Evolutionary conservation across 2,329 filamentous ascomycete species (phyloP).

Genomic region (Sporothrix mexicana): DNA sequence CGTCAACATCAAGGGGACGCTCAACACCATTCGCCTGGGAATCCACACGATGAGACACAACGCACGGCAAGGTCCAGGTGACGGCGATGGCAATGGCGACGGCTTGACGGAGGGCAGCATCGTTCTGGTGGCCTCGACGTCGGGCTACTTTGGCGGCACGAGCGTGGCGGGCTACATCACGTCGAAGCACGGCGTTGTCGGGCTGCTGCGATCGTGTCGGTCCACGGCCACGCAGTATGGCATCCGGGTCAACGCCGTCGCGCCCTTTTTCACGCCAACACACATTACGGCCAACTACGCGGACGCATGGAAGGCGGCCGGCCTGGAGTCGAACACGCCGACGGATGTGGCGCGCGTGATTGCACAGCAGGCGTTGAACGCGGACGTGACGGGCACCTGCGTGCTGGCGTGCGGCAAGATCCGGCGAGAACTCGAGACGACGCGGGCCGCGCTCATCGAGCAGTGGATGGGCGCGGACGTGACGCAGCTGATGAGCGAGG

Average conservation of each 20-base stretch:
- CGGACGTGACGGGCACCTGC: constrained; percentile 41
- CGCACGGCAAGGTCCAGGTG: neutral
- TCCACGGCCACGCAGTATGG: constrained; percentile 41
- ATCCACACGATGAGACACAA: constrained; percentile 42
- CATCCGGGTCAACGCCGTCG: constrained; percentile 51
- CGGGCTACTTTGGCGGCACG: constrained; percentile 41
- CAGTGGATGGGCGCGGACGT: constrained; percentile 47
- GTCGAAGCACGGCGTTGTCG: constrained; percentile 38
- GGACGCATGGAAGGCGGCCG: constrained; percentile 45
- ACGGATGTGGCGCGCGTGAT: constrained; percentile 49
- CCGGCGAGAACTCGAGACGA: constrained; percentile 43
- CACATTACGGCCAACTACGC: constrained; percentile 50
- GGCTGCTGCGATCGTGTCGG: constrained; percentile 34
- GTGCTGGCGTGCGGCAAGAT: constrained; percentile 42
- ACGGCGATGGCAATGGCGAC: too few relatives aligned
- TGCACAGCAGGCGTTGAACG: constrained; percentile 45
- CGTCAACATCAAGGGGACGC: constrained; percentile 52
- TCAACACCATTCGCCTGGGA: constrained; percentile 45
- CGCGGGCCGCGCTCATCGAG: constrained; percentile 40
- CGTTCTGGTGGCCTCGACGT: constrained; percentile 50
- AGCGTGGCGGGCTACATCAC: constrained; percentile 40
- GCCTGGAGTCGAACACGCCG: constrained; percentile 49
- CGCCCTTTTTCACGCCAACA: constrained; percentile 53
- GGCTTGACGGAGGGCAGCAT: constrained; percentile 47
- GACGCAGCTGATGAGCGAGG: constrained; percentile 43